Conservation (phyloP, 331 rosid genomes). For the Malus hybrid region DNA sequence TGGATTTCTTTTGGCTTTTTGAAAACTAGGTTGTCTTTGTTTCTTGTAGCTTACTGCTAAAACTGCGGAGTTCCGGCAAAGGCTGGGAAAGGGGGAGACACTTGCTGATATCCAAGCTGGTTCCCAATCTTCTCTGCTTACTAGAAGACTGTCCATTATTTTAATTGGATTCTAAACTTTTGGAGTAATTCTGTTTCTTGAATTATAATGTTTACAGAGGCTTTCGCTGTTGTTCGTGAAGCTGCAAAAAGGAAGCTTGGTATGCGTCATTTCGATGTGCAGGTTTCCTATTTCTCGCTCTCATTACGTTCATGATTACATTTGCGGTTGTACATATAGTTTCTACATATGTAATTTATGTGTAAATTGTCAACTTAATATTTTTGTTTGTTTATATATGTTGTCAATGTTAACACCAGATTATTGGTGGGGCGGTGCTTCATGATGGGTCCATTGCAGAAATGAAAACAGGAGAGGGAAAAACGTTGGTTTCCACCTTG, state of each 20-base stretch:
- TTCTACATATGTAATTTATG: background rate
- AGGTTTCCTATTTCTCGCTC: constrained; percentile 35
- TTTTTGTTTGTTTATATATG: background rate
- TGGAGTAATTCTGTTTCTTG: background rate
- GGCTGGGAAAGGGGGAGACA: constrained; percentile 59
- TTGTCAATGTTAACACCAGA: constrained; percentile 38
- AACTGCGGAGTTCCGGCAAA: constrained; percentile 64
- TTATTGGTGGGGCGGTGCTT: constrained; percentile 95
- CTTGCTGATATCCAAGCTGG: constrained; percentile 94
- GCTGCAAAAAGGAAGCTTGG: constrained; percentile 90
- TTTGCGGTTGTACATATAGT: background rate
- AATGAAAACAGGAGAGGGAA: constrained; percentile 98
- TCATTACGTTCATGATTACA: background rate
- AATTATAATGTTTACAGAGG: constrained; percentile 46
- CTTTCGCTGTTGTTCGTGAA: constrained; percentile 96
- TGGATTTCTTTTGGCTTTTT: background rate
- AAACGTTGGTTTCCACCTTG: constrained; percentile 85
- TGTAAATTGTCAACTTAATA: background rate
- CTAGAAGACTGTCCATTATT: background rate
- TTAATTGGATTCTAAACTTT: background rate
- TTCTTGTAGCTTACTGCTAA: constrained; percentile 46
- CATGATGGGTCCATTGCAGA: constrained; percentile 98
- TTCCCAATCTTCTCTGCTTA: constrained; percentile 2
- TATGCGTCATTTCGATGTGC: constrained; percentile 98
- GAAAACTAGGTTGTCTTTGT: background rate